Evolutionary conservation across 345 rosid genomes (phyloP).

Genomic region (Pelargonium nanum): DNA sequence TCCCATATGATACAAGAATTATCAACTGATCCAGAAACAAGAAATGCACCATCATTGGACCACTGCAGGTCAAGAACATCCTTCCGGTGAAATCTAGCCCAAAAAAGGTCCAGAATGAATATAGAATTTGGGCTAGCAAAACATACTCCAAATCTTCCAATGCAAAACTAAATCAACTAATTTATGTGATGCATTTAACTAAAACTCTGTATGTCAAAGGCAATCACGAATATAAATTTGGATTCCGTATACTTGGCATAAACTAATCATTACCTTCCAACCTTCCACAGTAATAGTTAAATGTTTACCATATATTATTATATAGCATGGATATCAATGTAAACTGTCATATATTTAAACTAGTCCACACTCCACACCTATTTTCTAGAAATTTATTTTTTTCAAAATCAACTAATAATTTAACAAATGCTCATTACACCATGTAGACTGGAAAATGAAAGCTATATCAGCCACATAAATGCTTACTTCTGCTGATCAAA

Average conservation of each 20-base stretch:
- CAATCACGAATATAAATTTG: background rate
- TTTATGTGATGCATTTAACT: background rate
- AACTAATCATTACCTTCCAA: too few relatives aligned
- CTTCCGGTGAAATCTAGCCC: slow-evolving; percentile 76
- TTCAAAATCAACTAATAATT: too few relatives aligned
- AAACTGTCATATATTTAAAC: too few relatives aligned
- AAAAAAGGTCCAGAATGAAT: slow-evolving; percentile 4
- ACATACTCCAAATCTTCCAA: slow-evolving; percentile 4
- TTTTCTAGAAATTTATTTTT: too few relatives aligned
- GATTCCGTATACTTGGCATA: background rate
- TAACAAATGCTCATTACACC: too few relatives aligned
- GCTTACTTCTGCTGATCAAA: too few relatives aligned
- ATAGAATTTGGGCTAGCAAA: slow-evolving; percentile 2
- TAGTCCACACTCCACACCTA: too few relatives aligned
- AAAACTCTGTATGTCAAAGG: background rate
- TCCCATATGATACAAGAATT: slow-evolving; percentile 98
- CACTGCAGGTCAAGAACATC: slow-evolving; percentile 89
- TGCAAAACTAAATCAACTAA: background rate
- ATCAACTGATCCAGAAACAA: slow-evolving; percentile 92
- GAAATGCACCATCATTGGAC: slow-evolving; percentile 67
- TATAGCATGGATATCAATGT: too few relatives aligned
- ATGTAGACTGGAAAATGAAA: too few relatives aligned
- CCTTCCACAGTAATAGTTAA: too few relatives aligned
- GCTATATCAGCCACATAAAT: too few relatives aligned
- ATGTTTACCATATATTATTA: too few relatives aligned